Conservation (phyloP, 345 rosid genomes). For the Sisymbrium altissimum region DNA sequence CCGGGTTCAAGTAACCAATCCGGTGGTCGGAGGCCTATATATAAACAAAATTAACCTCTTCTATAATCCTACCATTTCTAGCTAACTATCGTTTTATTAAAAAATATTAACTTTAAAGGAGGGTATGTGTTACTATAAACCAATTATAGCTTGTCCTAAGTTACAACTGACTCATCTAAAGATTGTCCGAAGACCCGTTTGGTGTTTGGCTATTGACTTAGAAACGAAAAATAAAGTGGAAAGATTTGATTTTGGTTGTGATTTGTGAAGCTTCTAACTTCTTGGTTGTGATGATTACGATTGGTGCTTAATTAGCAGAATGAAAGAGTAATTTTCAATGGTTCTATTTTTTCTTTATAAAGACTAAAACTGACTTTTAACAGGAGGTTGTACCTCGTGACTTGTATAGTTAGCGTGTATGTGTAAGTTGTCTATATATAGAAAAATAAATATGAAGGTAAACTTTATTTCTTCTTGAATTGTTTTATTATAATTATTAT, state of each 20-base stretch:
- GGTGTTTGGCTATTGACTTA: constrained; percentile 11
- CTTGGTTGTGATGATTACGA: not conserved
- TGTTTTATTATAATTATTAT: not conserved
- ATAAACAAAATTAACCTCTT: not conserved
- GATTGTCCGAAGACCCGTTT: not conserved
- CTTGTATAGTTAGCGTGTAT: not conserved
- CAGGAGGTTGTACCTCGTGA: not conserved
- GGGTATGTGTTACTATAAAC: not conserved
- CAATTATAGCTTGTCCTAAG: not conserved
- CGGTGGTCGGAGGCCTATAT: too few species aligned
- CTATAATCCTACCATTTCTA: not conserved
- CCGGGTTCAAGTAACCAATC: too few species aligned
- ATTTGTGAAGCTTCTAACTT: not conserved
- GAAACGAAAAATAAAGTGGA: not conserved
- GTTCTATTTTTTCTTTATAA: not conserved
- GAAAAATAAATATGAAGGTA: not conserved
- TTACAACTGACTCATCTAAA: not conserved
- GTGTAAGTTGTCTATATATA: not conserved
- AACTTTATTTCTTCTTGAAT: not conserved
- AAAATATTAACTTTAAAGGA: too few species aligned
- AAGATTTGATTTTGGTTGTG: not conserved
- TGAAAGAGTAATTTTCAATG: not conserved
- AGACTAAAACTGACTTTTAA: not conserved
- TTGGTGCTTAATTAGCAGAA: not conserved
- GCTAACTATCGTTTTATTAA: too few species aligned